Conservation (phyloP, 352 stramenopile genomes). For the Pythium aphanidermatum region DNA sequence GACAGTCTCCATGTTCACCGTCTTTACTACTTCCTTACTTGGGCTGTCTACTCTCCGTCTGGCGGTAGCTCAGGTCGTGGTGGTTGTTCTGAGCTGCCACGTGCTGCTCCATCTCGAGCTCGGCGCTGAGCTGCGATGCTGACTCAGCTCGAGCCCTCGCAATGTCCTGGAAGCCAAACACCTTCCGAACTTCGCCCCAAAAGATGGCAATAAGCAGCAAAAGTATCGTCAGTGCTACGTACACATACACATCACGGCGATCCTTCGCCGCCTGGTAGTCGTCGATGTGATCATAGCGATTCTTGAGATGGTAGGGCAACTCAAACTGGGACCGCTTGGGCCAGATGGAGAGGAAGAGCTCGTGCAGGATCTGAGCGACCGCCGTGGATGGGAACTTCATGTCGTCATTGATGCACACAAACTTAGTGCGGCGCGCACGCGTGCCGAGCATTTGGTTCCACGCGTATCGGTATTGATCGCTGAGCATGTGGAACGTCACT, state of each 20-base stretch:
- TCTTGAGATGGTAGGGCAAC: conserved; percentile 81
- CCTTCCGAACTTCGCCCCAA: conserved; percentile 33
- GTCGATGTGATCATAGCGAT: conserved; percentile 81
- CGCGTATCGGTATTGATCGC: conserved; percentile 87
- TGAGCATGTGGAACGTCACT: conserved; percentile 95
- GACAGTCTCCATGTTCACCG: not conserved
- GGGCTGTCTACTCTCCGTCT: not conserved
- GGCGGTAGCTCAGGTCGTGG: not conserved
- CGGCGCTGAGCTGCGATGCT: conserved; percentile 48
- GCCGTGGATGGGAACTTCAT: conserved; percentile 85
- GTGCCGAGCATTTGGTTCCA: conserved; percentile 91
- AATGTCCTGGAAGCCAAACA: conserved; percentile 72
- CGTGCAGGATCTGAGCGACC: conserved; percentile 82
- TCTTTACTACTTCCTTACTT: not conserved
- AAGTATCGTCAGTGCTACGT: conserved; percentile 23
- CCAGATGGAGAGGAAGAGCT: conserved; percentile 92
- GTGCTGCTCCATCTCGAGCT: conserved; percentile 30
- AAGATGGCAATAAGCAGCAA: conserved; percentile 50
- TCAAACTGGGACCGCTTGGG: conserved; percentile 90
- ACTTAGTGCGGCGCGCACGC: conserved; percentile 89
- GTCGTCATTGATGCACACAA: conserved; percentile 96
- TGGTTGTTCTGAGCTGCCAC: not conserved
- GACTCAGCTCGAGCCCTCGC: conserved; percentile 53
- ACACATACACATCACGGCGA: conserved; percentile 34
- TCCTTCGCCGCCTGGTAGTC: conserved; percentile 52